Evolutionary conservation across 2,329 filamentous ascomycete species (phyloP), one percentile per base, ranked within the genome.

Genomic region (Penicillium sp.): DNA sequence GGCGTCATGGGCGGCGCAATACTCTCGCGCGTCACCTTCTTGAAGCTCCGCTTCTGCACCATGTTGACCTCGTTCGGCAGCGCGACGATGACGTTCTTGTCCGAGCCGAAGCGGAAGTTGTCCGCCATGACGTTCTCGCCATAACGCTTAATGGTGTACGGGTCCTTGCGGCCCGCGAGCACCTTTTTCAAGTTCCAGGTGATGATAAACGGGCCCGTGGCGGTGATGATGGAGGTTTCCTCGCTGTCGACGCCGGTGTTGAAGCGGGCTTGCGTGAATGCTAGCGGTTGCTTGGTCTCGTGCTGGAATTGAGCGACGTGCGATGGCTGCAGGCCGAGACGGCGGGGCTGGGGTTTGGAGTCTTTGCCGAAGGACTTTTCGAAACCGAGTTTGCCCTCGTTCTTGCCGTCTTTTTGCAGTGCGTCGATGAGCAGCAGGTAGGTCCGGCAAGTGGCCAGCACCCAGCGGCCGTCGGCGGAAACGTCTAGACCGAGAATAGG

Each of bases 261-360:
- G 81, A 97, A 99, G 63, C 88, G 90, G 50, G 94, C 94, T 0
- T 90, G 85, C 0, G 93, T 97, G 74, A 99, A 99, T 1, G 86
- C 82, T 11, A 99, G 82, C 0, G 90, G 86, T 58, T 87, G 86
- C 65, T 91, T 90, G 1, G 94, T 99, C 74, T 99, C 94, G 72
- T 97, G 90, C 70, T 95, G 90, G 79, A 99, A 97, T 70, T 99
- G 94, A 0, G 94, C 94, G 26, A 97, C 91, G 71, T 99, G 94
- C 59, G 90, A 86, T 0, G 94, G 94, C 6, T 89, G 92, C 38
- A 99, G 82, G 12, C 88, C 91, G 11, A 99, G 84, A 64, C 94
- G 91, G 55, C 91, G 88, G 35, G 94, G 94, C 66, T 96, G 91
- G 1, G 94, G 94, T 74, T 99, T 99, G 20, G 87, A 83, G 70